Evolutionary conservation across 164 flowering plant species (phyloP).

Genomic region (Magnolia officinalis): DNA sequence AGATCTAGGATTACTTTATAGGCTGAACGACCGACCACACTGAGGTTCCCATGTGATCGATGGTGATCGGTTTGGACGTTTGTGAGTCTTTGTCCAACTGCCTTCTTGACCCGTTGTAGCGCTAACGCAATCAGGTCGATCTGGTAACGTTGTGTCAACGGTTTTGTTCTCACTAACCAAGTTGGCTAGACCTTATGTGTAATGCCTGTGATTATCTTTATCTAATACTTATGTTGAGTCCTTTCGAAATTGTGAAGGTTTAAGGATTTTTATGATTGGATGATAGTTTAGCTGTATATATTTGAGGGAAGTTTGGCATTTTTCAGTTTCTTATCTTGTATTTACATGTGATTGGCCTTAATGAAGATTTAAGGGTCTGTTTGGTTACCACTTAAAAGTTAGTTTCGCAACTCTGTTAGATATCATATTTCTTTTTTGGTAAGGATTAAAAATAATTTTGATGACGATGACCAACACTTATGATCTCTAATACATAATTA

Average conservation of each 20-base stretch:
- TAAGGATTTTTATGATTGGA: not conserved
- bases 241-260: not conserved
- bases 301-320: too few relatives aligned
- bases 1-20: slow-evolving; percentile 30
- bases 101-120: slow-evolving; percentile 10
- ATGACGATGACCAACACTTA: too few relatives aligned
- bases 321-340: too few relatives aligned
- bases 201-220: not conserved
- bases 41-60: slow-evolving; percentile 55
- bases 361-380: too few relatives aligned
- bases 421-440: too few relatives aligned
- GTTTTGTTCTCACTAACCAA: slow-evolving; percentile 13
- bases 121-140: not conserved
- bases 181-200: not conserved
- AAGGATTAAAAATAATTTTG: too few relatives aligned
- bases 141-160: slow-evolving; percentile 28
- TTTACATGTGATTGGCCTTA: too few relatives aligned
- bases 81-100: slow-evolving; percentile 25
- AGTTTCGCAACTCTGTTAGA: too few relatives aligned
- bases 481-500: too few relatives aligned
- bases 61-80: slow-evolving; percentile 42
- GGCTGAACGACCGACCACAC: slow-evolving; percentile 48
- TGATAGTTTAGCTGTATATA: not conserved
- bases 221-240: not conserved
- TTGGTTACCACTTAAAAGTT: too few relatives aligned